A percentile compares a stretch with the other conserved stretches of the same genome.
These are phyloP conservation scores for Grifola frondosa DNA, from an alignment of 1,284 basidiomycete species.

Conservation along the genomic window DNA sequence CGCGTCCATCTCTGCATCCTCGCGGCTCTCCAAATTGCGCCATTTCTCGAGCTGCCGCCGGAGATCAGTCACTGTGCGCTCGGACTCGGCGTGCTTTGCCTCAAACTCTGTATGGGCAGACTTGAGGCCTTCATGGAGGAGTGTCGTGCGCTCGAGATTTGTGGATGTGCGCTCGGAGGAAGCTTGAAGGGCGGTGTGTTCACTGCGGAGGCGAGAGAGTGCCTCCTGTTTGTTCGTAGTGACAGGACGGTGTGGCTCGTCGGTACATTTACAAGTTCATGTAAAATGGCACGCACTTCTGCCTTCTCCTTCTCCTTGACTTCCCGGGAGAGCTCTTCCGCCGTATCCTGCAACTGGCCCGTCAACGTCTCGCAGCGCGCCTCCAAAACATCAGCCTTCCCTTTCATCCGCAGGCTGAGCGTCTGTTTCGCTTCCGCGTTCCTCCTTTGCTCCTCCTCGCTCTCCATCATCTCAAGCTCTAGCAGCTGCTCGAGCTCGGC, in stretches of 20 bases:
- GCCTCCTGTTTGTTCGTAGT: conserved; percentile 29
- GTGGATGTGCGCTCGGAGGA: conserved; percentile 45
- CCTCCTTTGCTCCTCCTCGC: conserved; percentile 36
- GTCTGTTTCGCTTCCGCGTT: conserved; percentile 30
- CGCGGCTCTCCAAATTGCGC: conserved; percentile 64
- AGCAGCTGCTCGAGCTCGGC: conserved; percentile 39
- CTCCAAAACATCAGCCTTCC: conserved; percentile 38
- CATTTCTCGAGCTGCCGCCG: conserved; percentile 66
- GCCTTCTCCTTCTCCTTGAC: conserved; percentile 38
- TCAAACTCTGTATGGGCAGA: conserved; percentile 55
- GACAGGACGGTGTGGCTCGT: neutral
- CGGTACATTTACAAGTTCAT: conserved; percentile 2
- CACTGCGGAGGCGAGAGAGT: conserved; percentile 28
- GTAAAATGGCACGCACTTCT: conserved; percentile 26
- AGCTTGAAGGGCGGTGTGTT: conserved; percentile 46
- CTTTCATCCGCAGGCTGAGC: too few species aligned
- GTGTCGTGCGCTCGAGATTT: conserved; percentile 53
- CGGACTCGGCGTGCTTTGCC: conserved; percentile 53
- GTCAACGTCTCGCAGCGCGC: conserved; percentile 29
- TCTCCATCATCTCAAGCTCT: conserved; percentile 43
- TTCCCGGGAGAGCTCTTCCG: conserved; percentile 42
- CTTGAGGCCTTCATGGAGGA: conserved; percentile 57
- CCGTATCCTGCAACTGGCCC: conserved; percentile 34
- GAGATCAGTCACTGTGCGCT: conserved; percentile 52
- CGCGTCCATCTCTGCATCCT: conserved; percentile 54